Base-by-base conservation (phyloP, 208 protist species). In the Leptomonas pyrrhocoris region DNA sequence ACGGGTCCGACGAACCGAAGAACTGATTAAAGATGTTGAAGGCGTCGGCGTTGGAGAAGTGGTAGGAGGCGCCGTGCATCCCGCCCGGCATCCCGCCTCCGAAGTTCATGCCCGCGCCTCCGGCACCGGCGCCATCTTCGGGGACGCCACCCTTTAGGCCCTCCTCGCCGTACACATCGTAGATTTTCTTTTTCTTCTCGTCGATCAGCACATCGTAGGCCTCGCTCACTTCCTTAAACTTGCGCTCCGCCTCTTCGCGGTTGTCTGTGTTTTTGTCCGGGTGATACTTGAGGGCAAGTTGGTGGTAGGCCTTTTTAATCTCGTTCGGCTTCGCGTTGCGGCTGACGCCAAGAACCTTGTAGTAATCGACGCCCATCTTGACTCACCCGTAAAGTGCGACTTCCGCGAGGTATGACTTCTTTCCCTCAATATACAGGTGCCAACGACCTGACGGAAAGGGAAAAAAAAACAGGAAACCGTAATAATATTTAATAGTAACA, bases 181-280 rank as follows among this genome's bases (percentile, higher is more conserved):
- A 99, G 21, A 99, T 84, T 55, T 88, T 79, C 67, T 97, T 84
- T 83, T 99, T 99, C 76, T 99, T 83, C 53, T 83, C 71, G 66
- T 99, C 98, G 43, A 76, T 93, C 8, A 99, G 92, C 8, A 99
- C 90, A 48, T 99, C 98, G 79, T 99, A 99, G 19, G 98, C 98
- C 34, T 97, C 81, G 54, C 88, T 95, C 56, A 99, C 96, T 53
- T 95, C 68, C 71, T 97, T 96, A 72, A 98, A 98, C 68, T 87
- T 96, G 16, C 94, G 80, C 59, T 97, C 89, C 13, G 88, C 91
- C 68, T 91, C 85, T 58, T 94, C 85, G 30, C 74, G 70, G 68
- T 97, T 91, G 59, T 85, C 91, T 16, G 84, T 74, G 77, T 96
- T 94, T 77, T 97, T 97, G 83, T 98, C 95, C 9, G 95, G 95